Evolutionary conservation across 2,329 filamentous ascomycete species (phyloP), one percentile per base, ranked within the genome.

Genomic region (Pseudogymnoascus sp.): DNA sequence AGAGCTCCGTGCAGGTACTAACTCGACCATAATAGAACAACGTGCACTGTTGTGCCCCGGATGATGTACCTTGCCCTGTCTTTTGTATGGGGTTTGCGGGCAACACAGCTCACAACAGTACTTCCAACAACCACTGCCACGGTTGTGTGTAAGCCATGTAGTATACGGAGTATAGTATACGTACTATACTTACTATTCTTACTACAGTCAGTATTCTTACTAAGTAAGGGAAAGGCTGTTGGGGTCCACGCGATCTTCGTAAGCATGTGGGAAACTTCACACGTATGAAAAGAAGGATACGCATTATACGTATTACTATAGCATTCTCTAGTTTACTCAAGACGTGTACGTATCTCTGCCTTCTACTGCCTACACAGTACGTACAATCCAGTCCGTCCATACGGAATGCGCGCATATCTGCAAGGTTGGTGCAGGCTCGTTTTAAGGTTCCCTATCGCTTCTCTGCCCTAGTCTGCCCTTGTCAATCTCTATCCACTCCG

Each of bases 381-480:
- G 46, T 53, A 56, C 5, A 56, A 56, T 56, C 5, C 25, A 18
- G n/a, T 12, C 46, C 14, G 46, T 2, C 46, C 46, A 56, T 16
- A 56, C 46, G 25, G 46, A 18, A 5, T 56, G 49, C 28, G 28
- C 49, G 16, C 16, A 56, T 56, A 34, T 21, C 28, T 56, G 49
- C 49, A 56, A 11, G 28, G 8, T 6, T 34, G 49, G 49, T 23
- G 21, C 21, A 23, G 21, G 21, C 21, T 23, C 21, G 21, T 56
- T 56, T 56, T 56, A 56, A 56, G 49, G 49, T 56, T 56, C 49
- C 49, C 28, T 36, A 56, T 56, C 49, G 49, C 9, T n/a, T 28
- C 3, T 16, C 23, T 28, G 23, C 43, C 43, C 21, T 23, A 23
- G 21, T 23, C 21, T 23, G 21, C 21, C 21, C 43, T 49, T 25